Evolutionary conservation across 1,139 yeast species (phyloP).

Genomic region (Saccharomycopsis hybrid): DNA sequence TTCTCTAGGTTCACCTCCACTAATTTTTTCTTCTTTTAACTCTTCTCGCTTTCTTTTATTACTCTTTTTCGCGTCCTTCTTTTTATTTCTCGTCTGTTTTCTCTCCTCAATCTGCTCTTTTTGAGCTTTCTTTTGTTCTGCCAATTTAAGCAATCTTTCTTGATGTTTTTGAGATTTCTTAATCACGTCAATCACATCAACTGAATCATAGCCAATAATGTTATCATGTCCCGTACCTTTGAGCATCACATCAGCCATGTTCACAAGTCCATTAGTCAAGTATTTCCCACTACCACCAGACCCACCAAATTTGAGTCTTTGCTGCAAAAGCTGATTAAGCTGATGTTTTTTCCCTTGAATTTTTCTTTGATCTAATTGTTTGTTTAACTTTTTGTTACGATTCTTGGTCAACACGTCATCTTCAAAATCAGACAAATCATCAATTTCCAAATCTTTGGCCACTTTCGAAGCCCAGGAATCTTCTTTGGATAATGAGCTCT

Average conservation of each 20-base stretch:
- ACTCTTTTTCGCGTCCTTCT: slow-evolving; percentile 11
- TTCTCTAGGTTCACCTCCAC: background rate
- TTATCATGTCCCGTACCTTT: slow-evolving; percentile 64
- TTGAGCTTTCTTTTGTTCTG: slow-evolving; percentile 16
- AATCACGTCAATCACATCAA: slow-evolving; percentile 66
- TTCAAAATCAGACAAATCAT: slow-evolving; percentile 54
- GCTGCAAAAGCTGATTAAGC: slow-evolving; percentile 50
- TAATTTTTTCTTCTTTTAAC: too few species aligned
- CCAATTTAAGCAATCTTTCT: slow-evolving; percentile 18
- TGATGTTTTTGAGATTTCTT: slow-evolving; percentile 33
- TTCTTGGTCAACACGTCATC: slow-evolving; percentile 63
- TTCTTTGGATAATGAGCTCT: slow-evolving; percentile 60
- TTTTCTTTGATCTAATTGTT: slow-evolving; percentile 46
- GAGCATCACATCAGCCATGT: slow-evolving; percentile 78
- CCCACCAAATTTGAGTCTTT: slow-evolving; percentile 44
- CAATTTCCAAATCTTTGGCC: slow-evolving; percentile 84
- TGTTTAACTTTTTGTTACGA: slow-evolving; percentile 53
- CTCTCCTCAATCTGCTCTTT: slow-evolving; percentile 22
- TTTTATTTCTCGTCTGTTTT: slow-evolving; percentile 23
- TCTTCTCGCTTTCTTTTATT: slow-evolving; percentile 11
- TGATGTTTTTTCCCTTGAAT: slow-evolving; percentile 45
- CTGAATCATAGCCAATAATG: slow-evolving; percentile 64
- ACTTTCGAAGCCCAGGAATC: slow-evolving; percentile 82
- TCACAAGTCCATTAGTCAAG: slow-evolving; percentile 76
- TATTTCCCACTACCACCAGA: slow-evolving; percentile 53